Base-by-base conservation (phyloP, 139 green algal genomes). In the Micractinium sp. region DNA sequence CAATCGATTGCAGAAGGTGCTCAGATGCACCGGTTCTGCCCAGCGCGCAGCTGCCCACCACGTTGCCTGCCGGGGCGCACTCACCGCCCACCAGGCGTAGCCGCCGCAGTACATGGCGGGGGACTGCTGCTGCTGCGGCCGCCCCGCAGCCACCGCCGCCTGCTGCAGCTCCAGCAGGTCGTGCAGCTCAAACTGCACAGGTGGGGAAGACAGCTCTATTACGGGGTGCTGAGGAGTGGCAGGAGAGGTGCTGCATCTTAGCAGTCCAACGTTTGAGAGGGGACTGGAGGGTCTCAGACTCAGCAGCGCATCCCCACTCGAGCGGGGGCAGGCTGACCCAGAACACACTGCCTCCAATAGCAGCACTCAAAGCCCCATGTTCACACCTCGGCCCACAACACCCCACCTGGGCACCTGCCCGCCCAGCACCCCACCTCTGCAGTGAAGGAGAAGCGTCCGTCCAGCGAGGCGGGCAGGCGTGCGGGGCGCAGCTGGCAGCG, bases 401-500 rank as follows among this genome's bases (percentile, higher is more conserved):
- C 29, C 23, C n/a, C 69, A 35, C 27, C 25, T 75, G 67, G 29
- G 1, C n/a, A 14, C 73, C 73, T 27, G 16, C 15, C 73, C n/a
- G 33, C 35, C 35, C 35, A 2, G n/a, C 9, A 18, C 76, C 4
- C n/a, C 31, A 71, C 83, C 83, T 87, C 83, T 13, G 67, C 83
- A 2, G 83, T 87, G 67, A 87, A 87, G 4, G 83, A 87, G 67
- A 87, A 87, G 35, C 83, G 63, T 13, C 83, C 83, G 39, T 87
- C 83, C 38, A 87, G 83, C 36, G 83, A 69, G 83, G 56, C 13
- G 15, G 83, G 83, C 83, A 75, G 66, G 29, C 41, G 67, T 16
- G 39, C 39, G 2, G 83, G 83, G 38, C 83, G 83, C 39, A 66
- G 66, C 27, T 19, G 23, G 39, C 83, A 69, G 67, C 35, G 20